phyloP scores from a whole-genome alignment of 495 filamentous ascomycete species.

The Trichoderma reesei region DNA sequence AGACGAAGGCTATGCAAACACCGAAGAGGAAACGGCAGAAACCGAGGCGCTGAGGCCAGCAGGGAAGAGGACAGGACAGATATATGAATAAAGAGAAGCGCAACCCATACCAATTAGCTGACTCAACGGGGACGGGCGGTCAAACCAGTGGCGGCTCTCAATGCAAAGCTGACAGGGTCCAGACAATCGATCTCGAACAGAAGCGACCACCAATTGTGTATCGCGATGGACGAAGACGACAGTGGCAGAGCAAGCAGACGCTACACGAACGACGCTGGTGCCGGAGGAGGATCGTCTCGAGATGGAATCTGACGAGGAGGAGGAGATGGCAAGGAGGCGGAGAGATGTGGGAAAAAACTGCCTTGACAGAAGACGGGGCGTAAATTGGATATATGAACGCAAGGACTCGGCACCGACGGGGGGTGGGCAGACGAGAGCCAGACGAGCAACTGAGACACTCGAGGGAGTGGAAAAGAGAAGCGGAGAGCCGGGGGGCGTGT shows the following conservation, averaged over 20 bases:
- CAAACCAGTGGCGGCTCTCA: background rate
- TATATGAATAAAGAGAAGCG: slow-evolving; percentile 1
- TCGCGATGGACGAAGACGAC: background rate
- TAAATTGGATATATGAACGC: slow-evolving; percentile 8
- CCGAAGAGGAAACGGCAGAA: background rate
- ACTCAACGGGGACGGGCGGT: background rate
- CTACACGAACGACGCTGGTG: background rate
- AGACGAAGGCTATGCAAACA: background rate
- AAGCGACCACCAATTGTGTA: background rate
- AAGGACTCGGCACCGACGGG: background rate
- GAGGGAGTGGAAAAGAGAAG: background rate
- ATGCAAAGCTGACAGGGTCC: background rate
- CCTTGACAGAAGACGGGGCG: slow-evolving; percentile 1
- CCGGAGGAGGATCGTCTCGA: background rate
- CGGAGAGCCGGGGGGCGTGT: background rate
- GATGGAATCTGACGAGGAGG: background rate
- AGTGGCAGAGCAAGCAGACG: background rate
- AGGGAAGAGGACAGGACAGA: background rate
- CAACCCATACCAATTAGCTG: background rate
- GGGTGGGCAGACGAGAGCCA: background rate
- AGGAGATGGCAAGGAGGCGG: background rate
- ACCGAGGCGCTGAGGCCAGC: background rate
- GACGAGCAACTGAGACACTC: slow-evolving; percentile 3
- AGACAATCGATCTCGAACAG: background rate
- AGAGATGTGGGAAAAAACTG: background rate